Conservation (phyloP, 164 flowering plant species). For the Taxillus chinensis region DNA sequence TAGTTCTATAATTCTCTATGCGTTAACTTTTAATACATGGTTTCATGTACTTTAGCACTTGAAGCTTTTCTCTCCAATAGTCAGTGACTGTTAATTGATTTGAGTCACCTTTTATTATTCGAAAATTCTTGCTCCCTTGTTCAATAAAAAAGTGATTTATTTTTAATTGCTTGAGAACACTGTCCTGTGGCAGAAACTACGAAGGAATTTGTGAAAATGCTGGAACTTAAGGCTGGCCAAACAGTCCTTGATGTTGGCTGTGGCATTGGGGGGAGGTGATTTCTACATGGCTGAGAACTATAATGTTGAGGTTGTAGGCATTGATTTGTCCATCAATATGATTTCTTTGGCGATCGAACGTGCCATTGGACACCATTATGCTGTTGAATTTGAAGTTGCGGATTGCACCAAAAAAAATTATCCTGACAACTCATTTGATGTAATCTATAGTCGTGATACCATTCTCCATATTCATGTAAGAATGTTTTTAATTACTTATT, state of each 20-base stretch:
- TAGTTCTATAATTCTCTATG: no score
- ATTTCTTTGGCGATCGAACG: constrained; percentile 91
- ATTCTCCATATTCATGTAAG: constrained; percentile 88
- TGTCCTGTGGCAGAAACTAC: constrained; percentile 64
- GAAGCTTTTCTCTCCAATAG: no score
- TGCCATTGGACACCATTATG: constrained; percentile 84
- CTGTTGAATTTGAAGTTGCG: constrained; percentile 94
- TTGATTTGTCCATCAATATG: constrained; percentile 95
- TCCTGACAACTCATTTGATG: constrained; percentile 76
- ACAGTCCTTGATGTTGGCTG: constrained; percentile 98
- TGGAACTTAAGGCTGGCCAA: constrained; percentile 91
- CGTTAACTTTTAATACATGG: no score
- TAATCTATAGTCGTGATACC: constrained; percentile 95
- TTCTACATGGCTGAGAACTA: constrained; percentile 93
- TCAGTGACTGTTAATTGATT: no score
- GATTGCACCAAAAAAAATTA: constrained; percentile 83
- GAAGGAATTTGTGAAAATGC: constrained; percentile 76
- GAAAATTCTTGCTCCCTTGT: no score
- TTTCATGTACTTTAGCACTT: no score
- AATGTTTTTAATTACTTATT: background rate
- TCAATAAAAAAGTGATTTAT: background rate
- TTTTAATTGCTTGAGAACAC: background rate
- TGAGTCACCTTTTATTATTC: no score
- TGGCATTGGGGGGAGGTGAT: constrained; percentile 98
- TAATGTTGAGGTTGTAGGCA: constrained; percentile 82